Evolutionary conservation across 2,329 filamentous ascomycete species (phyloP), one percentile per base, ranked within the genome.

Genomic region (Sporothrix dimorphospora): DNA sequence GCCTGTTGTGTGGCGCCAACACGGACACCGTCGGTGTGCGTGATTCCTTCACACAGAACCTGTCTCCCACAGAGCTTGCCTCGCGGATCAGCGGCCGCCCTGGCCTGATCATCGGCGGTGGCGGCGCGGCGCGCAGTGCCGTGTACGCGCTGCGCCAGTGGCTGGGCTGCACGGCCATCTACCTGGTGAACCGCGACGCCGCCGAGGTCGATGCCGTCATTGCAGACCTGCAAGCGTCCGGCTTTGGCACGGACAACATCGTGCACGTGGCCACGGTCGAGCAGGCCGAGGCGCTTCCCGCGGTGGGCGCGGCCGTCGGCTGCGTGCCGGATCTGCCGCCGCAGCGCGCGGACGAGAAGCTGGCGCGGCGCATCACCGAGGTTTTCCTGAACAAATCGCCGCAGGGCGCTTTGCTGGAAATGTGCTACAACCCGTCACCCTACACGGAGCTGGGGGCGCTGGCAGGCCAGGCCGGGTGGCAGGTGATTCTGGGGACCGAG

Each of bases 281-380:
- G n/a, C 85, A 94, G 78, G 92, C 91, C 0, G 77, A 83, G 57
- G 73, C 74, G 0, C 81, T 94, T 0, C 85, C 88, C 67, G 83
- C 83, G 0, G 90, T 91, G 0, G 90, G 88, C 0, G 90, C 91
- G 0, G 87, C 94, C 2, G 90, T 94, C 2, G 88, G 90, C 0
- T 93, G 92, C 73, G 89, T 96, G 16, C 93, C 93, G 0, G 91
- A 96, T 80, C 90, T 92, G 75, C 85, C 89, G n/a, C 92, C 93
- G 0, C 84, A 84, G 76, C 91, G 89, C 0, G 80, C 83, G 1
- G 86, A 85, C 38, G 92, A 96, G 83, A 82, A 85, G 38, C 82
- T 83, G 55, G 88, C 91, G 4, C 83, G 92, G 1, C 79, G 80
- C 1, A 84, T 93, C 0, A 80, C 86, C 0, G 84, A 88, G 76